Conservation (phyloP, 352 stramenopile species). For the Thraustotheca clavata region DNA sequence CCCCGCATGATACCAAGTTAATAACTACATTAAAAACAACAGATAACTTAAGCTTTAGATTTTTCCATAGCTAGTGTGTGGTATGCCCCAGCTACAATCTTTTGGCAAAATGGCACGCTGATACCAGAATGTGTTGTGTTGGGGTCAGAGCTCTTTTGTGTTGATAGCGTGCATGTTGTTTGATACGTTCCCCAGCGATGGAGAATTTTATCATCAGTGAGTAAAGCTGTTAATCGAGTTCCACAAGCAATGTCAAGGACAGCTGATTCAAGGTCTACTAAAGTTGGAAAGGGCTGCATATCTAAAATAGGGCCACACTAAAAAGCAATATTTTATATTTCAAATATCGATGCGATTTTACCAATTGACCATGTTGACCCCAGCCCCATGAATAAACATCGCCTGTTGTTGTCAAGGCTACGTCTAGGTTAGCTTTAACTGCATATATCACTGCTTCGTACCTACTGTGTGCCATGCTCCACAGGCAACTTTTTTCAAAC, state of each 20-base stretch:
- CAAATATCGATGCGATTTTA: constrained; percentile 25
- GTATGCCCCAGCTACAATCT: constrained; percentile 1
- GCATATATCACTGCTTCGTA: too few species aligned
- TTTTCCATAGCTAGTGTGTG: too few species aligned
- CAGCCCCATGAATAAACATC: constrained; percentile 78
- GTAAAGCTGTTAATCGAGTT: constrained; percentile 37
- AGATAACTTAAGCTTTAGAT: too few species aligned
- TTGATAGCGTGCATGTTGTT: neutral
- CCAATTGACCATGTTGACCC: constrained; percentile 60
- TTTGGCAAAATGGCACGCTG: neutral
- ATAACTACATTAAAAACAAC: too few species aligned
- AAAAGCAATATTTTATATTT: neutral
- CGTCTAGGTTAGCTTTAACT: too few species aligned
- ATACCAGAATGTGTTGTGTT: constrained; percentile 2
- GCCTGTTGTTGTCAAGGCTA: constrained; percentile 35
- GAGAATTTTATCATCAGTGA: constrained; percentile 35
- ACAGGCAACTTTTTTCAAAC: constrained; percentile 42
- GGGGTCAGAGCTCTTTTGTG: neutral
- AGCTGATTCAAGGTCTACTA: constrained; percentile 34
- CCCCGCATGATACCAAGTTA: too few species aligned
- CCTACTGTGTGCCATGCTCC: constrained; percentile 70
- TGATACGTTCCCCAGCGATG: constrained; percentile 39
- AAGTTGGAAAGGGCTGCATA: constrained; percentile 24
- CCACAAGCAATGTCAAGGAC: constrained; percentile 39
- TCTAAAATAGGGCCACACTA: constrained; percentile 22